Conservation (phyloP, 306 rosid genomes). For the Potentilla sterilis region DNA sequence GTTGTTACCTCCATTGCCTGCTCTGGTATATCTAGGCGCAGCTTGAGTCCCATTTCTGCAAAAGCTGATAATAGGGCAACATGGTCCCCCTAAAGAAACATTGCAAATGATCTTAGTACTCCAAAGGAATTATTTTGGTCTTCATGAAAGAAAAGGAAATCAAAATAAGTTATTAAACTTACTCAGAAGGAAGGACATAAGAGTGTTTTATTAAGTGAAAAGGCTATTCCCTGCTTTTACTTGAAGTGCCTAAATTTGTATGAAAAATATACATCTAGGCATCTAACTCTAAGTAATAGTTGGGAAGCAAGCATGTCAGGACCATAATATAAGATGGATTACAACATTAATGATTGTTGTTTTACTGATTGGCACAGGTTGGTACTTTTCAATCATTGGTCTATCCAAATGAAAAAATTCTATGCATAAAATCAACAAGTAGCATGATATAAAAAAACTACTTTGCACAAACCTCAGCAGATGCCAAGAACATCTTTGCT, state of each 20-base stretch:
- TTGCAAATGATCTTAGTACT: conserved; percentile 18
- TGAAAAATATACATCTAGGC: not conserved
- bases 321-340: too few relatives aligned
- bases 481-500: conserved; percentile 97
- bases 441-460: not conserved
- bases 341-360: too few relatives aligned
- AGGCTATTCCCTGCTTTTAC: not conserved
- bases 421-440: not conserved
- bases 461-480: conserved; percentile 76
- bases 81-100: conserved; percentile 74
- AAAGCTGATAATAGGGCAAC: conserved; percentile 95
- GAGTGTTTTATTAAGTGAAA: not conserved
- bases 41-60: conserved; percentile 96
- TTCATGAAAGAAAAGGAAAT: not conserved
- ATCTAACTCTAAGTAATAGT: not conserved
- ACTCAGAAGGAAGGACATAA: not conserved
- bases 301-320: too few relatives aligned
- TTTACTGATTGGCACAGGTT: not conserved
- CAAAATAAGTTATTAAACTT: not conserved
- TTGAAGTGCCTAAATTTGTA: not conserved
- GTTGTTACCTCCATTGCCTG: conserved; percentile 86
- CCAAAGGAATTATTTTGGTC: conserved; percentile 17
- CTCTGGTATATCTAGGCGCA: conserved; percentile 90
- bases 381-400: not conserved
- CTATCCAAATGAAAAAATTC: not conserved